Base-by-base conservation (phyloP, 805 yeast species). In the Saturnispora saitoi region DNA sequence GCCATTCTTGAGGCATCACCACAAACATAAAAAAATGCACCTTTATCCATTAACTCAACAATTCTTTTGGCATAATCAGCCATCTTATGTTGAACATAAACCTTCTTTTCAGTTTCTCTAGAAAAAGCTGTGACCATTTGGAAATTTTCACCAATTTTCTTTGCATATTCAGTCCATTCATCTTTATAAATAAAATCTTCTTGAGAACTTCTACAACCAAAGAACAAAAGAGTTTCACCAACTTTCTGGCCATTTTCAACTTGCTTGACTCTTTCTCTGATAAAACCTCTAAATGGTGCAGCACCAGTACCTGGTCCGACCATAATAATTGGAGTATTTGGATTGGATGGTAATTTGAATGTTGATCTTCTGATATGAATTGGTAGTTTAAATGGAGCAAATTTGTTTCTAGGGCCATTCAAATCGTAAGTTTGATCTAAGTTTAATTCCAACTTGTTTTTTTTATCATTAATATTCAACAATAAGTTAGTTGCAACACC, bases 281-380 rank as follows among this genome's bases (percentile, higher is more conserved):
- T 57, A 56, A 91, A 91, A 1, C 91, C 98, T 65, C 97, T 78
- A 71, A 89, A 86, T 50, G 98, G 98, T 2, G 98, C 97, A 44
- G 90, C 86, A 60, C 98, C 98, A 4, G 96, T 89, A 51, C 98
- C 98, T 32, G 96, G 95, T 20, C 97, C 96, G 56, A 91, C 76
- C 83, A 90, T 77, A 53, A 91, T 83, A 15, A 91, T 76, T 9
- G 98, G 96, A 31, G 78, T 76, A 1, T 72, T 65, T 28, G 86
- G 75, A 59, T 84, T 81, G 12, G 83, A 71, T 10, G 98, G 98
- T 54, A 90, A 73, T 70, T 86, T 86, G 71, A 91, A 91, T 48
- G 84, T 83, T 11, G 96, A 87, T 65, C 85, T 86, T 62, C 95
- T 83, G 32, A 90, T 83, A 62, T 86, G 95, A 34, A 91, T 80